Base-by-base conservation (phyloP, 2,329 filamentous ascomycete genomes). In the Penicillium sp. region DNA sequence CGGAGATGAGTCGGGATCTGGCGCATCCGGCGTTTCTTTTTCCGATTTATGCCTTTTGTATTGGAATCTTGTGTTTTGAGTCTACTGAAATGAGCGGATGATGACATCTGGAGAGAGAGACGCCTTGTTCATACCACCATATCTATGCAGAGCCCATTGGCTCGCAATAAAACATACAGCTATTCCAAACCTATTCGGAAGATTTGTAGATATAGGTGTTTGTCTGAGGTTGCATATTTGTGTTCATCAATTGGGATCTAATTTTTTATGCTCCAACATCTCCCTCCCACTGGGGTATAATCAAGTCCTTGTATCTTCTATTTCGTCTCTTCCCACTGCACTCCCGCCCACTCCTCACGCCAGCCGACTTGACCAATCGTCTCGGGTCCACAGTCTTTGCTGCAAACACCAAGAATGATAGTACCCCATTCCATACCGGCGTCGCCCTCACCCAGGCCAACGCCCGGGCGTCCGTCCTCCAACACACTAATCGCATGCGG, bases 401-500 rank as follows among this genome's bases (percentile, higher is more conserved):
- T 84, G 70, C 94, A 99, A 7, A 95, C 90, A 0, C 85, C 91
- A 34, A 97, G 78, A 52, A 99, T 84, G 8, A 99, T 82, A 0
- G 91, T 97, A 0, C 93, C 93, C 94, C 94, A 99, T 66, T 99
- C 94, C 94, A 99, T 99, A 0, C 92, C 94, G 47, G 69, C 65
- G 77, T 95, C 81, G 75, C 76, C 72, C 50, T 76, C 70, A 18
- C 82, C 83, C 61, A 85, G 70, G 51, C 87, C 85, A 59, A 74
- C 60, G 59, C 76, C 76, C 73, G 75, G 70, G 39, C 92, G 88
- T 9, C 83, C 82, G 2, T 82, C 85, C 76, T 97, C 94, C 49
- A 97, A 77, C 77, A 95, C 88, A 28, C 85, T 84, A 64, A 99
- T 99, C 3, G 91, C 87, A 68, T 95, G 88, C 38, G 94, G 94